Conservation (phyloP, 2,329 filamentous ascomycete species). For the Colletotrichum neosansevieriae region DNA sequence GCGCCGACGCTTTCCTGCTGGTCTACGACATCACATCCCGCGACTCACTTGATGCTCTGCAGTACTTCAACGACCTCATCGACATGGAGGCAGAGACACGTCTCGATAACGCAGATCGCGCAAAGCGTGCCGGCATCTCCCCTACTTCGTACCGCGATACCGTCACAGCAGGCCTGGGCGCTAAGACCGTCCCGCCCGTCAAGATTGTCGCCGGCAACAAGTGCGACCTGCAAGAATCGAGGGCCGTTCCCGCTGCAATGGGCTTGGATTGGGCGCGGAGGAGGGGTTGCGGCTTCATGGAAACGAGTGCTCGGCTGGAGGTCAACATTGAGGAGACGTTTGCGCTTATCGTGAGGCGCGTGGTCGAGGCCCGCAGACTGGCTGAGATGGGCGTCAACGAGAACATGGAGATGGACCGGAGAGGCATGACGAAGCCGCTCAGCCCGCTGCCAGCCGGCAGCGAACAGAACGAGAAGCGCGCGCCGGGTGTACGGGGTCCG, state of each 20-base stretch:
- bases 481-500: slow-evolving; percentile 58
- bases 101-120: slow-evolving; percentile 70
- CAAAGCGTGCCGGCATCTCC: slow-evolving; percentile 57
- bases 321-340: slow-evolving; percentile 94
- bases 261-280: slow-evolving; percentile 83
- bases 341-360: slow-evolving; percentile 74
- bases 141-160: slow-evolving; percentile 46
- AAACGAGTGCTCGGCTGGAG: slow-evolving; percentile 85
- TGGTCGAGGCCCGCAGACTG: slow-evolving; percentile 67
- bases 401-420: slow-evolving; percentile 58
- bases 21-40: slow-evolving; percentile 87
- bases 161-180: slow-evolving; percentile 51
- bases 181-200: slow-evolving; percentile 74
- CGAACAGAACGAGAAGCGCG: slow-evolving; percentile 58
- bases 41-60: slow-evolving; percentile 76
- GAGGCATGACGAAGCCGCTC: slow-evolving; percentile 69
- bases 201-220: slow-evolving; percentile 91
- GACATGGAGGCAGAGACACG: slow-evolving; percentile 83
- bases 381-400: slow-evolving; percentile 62
- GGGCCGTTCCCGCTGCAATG: slow-evolving; percentile 75
- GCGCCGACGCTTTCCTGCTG: slow-evolving; percentile 84
- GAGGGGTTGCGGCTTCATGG: slow-evolving; percentile 86
- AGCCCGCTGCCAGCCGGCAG: slow-evolving; percentile 60
- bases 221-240: slow-evolving; percentile 79
- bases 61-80: slow-evolving; percentile 86